Conservation (phyloP, 768 basidiomycete genomes). For the Termitomyces sp. region DNA sequence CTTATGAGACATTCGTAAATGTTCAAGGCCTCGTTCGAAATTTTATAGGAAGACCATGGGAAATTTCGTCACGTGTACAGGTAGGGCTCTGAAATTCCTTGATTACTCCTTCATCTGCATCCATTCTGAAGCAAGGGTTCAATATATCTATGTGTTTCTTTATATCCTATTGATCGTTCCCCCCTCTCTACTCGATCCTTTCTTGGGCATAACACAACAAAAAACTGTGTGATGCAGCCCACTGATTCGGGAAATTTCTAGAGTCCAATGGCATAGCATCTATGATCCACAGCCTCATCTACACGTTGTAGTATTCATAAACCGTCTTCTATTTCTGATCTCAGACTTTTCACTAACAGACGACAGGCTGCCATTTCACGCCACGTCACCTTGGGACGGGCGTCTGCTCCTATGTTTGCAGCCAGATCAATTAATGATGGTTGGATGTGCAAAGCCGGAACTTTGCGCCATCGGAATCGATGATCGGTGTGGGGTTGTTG, state of each 20-base stretch:
- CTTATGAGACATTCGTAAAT: neutral
- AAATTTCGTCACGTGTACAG: neutral
- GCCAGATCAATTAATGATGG: neutral
- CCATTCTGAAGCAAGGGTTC: neutral
- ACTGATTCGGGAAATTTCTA: neutral
- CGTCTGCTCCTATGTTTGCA: neutral
- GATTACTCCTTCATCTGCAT: too few species aligned
- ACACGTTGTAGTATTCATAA: too few species aligned
- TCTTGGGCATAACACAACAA: too few species aligned
- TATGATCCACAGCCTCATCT: neutral
- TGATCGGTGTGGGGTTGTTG: neutral
- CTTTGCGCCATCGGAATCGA: neutral
- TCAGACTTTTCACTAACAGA: neutral
- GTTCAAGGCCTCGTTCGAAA: neutral
- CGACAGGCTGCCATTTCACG: neutral
- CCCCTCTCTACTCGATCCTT: too few species aligned
- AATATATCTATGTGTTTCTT: too few species aligned
- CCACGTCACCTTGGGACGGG: neutral
- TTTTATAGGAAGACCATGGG: slow-evolving; percentile 10
- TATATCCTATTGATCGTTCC: neutral
- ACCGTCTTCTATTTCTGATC: neutral
- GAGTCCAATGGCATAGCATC: neutral
- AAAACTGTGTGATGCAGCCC: neutral
- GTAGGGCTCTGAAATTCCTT: too few species aligned
- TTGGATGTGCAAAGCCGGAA: neutral